phyloP scores from a whole-genome alignment of 768 basidiomycete species.

The Boletus rubroflammeus region DNA sequence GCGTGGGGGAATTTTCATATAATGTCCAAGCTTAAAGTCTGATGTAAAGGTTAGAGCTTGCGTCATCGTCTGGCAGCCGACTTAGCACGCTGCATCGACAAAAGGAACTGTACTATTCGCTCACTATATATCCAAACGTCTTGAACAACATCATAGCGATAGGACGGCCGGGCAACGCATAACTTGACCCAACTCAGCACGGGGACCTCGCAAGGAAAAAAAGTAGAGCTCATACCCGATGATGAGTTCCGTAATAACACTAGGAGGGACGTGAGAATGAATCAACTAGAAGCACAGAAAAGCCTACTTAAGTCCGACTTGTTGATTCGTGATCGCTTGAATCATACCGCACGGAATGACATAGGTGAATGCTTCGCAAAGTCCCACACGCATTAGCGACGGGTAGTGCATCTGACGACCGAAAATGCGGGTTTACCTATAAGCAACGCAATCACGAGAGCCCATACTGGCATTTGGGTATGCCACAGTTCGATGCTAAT shows the following conservation, averaged over 20 bases:
- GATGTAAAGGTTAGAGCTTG: conserved; percentile 62
- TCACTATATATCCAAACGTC: conserved; percentile 70
- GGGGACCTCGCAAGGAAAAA: neutral
- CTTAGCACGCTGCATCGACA: neutral
- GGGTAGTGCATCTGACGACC: neutral
- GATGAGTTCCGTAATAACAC: conserved; percentile 76
- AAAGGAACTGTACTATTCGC: neutral
- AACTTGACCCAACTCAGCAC: conserved; percentile 29
- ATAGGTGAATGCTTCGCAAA: conserved; percentile 37
- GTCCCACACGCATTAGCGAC: neutral
- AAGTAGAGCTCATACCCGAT: conserved; percentile 43
- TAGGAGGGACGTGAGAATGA: conserved; percentile 13
- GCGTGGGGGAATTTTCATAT: conserved; percentile 59
- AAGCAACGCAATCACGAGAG: conserved; percentile 65
- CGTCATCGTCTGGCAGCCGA: conserved; percentile 25
- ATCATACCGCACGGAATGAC: conserved; percentile 56
- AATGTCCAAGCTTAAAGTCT: conserved; percentile 79
- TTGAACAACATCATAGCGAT: conserved; percentile 87
- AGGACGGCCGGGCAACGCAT: conserved; percentile 72
- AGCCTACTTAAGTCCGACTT: conserved; percentile 60
- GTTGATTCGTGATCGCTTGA: conserved; percentile 75
- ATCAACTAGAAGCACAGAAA: neutral
- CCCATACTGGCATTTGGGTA: conserved; percentile 64
- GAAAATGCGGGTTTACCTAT: conserved; percentile 33
- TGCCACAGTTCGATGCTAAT: conserved; percentile 73